phyloP scores from a whole-genome alignment of 306 rosid species.

The Oxytropis ochrocephala region DNA sequence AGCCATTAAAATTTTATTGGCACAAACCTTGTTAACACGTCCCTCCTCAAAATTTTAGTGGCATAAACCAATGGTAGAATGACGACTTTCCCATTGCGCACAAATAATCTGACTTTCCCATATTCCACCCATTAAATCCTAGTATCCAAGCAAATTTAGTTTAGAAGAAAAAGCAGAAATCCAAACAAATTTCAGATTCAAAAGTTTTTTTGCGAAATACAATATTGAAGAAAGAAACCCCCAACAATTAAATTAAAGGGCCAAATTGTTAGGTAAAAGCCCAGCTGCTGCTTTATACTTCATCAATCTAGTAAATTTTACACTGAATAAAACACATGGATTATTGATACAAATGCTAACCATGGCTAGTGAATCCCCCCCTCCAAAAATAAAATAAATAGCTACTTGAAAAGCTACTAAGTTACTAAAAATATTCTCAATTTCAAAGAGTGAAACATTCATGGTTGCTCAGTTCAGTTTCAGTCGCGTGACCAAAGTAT shows the following conservation, averaged over 20 bases:
- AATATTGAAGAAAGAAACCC: not conserved
- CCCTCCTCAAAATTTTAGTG: too few species aligned
- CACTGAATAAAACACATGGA: conserved; percentile 5
- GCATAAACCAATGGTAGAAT: too few species aligned
- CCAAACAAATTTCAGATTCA: not conserved
- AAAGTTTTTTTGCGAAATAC: not conserved
- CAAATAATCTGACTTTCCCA: too few species aligned
- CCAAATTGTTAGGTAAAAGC: not conserved
- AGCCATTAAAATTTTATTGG: too few species aligned
- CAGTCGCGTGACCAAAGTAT: not conserved
- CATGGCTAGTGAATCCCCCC: not conserved
- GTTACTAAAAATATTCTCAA: not conserved
- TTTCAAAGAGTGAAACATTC: conserved; percentile 6
- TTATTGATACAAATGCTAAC: not conserved
- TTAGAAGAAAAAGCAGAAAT: not conserved
- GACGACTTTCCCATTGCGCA: too few species aligned
- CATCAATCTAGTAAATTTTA: conserved; percentile 14
- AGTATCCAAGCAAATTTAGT: not conserved
- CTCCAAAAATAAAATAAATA: not conserved
- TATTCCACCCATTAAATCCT: not conserved
- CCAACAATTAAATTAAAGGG: conserved; percentile 12
- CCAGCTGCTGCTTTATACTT: not conserved
- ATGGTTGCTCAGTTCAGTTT: not conserved
- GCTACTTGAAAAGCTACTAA: not conserved
- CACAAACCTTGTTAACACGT: too few species aligned